These are phyloP conservation scores for Sechiopsis laciniata DNA, from an alignment of 306 rosid genomes.

Conservation along the genomic window DNA sequence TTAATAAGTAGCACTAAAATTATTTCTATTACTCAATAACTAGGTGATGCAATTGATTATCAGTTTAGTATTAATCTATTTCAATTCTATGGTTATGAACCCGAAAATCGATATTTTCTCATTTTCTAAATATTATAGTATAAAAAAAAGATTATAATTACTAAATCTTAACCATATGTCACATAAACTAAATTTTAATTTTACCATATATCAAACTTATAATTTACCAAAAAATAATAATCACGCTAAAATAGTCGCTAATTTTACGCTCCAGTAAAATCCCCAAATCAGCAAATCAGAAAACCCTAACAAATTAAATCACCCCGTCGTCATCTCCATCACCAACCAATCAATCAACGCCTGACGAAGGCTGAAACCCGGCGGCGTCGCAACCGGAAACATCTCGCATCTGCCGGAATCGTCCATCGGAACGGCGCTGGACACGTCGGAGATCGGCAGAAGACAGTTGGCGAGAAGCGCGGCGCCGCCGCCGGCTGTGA, in stretches of 20 bases:
- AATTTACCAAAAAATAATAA: too few species aligned
- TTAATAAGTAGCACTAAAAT: too few species aligned
- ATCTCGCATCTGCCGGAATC: background rate
- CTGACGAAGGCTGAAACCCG: background rate
- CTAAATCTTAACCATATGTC: too few species aligned
- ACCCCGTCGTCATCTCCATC: background rate
- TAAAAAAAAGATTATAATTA: too few species aligned
- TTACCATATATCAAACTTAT: too few species aligned
- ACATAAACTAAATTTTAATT: too few species aligned
- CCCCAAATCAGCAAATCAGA: background rate
- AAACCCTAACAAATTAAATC: background rate
- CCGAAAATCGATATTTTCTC: too few species aligned
- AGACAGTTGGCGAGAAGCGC: constrained; percentile 21
- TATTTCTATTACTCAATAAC: too few species aligned
- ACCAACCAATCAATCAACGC: constrained; percentile 11
- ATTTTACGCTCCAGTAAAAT: background rate
- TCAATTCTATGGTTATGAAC: too few species aligned
- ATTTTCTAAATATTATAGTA: too few species aligned
- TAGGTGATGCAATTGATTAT: too few species aligned
- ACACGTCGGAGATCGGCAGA: constrained; percentile 12
- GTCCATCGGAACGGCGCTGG: background rate
- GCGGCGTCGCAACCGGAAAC: background rate
- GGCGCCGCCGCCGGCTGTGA: background rate
- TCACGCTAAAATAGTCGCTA: background rate
- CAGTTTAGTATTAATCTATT: too few species aligned